Evolutionary conservation across 2,329 filamentous ascomycete genomes (phyloP), one percentile per base, ranked within the genome.

Genomic region (Ceratocystiopsis brevicomis): DNA sequence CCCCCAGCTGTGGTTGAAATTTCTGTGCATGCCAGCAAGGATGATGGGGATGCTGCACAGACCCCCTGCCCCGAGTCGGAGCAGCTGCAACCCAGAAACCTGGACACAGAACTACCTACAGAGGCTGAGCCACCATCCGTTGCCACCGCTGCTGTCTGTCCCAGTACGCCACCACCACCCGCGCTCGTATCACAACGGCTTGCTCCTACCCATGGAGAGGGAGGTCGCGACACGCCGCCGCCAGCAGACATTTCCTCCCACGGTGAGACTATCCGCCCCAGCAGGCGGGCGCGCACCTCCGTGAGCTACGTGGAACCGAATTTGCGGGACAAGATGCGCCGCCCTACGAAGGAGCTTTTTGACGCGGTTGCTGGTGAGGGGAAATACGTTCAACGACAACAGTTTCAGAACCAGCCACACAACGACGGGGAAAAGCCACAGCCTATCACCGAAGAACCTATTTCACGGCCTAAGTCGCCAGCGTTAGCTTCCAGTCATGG

Each of bases 221-320:
- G 56, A 54, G 43, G 58, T 58, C 41, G 58, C 51, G 73, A 75
- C 51, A 77, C 75, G 0, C 73, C 75, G 3, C 75, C 75, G 5
- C 74, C 74, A 5, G 57, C 62, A 15, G 69, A 77, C 49, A 68
- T 78, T 34, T 70, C 67, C 9, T 61, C 60, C 9, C 65, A 59
- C 34, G 67, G 69, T 41, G 71, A 79, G 51, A 69, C 69, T 25
- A 66, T 71, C 25, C 69, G 83, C 38, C 71, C 73, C 18, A 79
- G 76, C 51, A 67, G 83, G 50, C 71, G 83, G 49, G 73, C 74
- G 40, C 68, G 79, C 52, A 63, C 73, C 12, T 68, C 76, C 41
- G 71, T 90, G 48, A 88, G 81, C 62, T 90, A 90, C 57, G 80
- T 81, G 12, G 81, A 88, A 57, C 83, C 83, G 1, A 88, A 81